Conservation (phyloP, 164 flowering plant genomes). For the Houttuynia cordata region DNA sequence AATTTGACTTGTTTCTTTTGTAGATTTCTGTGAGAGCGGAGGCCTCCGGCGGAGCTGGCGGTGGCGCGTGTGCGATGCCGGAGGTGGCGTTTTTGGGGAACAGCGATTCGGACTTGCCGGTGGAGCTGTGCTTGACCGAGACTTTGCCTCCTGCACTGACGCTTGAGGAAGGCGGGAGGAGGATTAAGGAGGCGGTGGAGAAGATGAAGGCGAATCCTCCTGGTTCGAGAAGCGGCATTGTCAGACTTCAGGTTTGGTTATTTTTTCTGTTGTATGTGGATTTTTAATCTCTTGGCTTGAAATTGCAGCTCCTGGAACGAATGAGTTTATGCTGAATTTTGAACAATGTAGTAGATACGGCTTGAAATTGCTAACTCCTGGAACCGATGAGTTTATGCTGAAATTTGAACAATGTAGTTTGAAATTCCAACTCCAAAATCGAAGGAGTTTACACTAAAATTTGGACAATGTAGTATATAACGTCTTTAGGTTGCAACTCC, state of each 20-base stretch:
- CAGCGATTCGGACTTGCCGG: slow-evolving; percentile 29
- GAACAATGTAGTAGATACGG: too few relatives aligned
- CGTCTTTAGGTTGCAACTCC: too few relatives aligned
- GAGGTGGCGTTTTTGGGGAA: slow-evolving; percentile 12
- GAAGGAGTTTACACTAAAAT: too few relatives aligned
- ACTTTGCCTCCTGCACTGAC: slow-evolving; percentile 67
- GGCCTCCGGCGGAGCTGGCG: slow-evolving; percentile 19
- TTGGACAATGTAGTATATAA: too few relatives aligned
- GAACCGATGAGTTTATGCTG: too few relatives aligned
- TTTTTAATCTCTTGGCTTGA: not conserved
- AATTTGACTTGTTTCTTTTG: not conserved
- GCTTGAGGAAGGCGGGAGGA: slow-evolving; percentile 48
- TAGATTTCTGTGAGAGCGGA: slow-evolving; percentile 13
- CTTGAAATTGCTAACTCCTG: too few relatives aligned
- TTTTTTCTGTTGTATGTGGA: not conserved
- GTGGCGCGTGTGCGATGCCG: not conserved
- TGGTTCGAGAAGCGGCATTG: slow-evolving; percentile 36
- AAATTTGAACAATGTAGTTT: too few relatives aligned
- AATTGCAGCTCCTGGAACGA: not conserved
- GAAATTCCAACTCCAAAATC: too few relatives aligned
- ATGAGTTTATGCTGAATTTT: too few relatives aligned
- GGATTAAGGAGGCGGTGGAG: slow-evolving; percentile 47
- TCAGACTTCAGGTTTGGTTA: slow-evolving; percentile 61
- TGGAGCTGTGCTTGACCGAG: slow-evolving; percentile 50
- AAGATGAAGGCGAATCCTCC: slow-evolving; percentile 50